Base-by-base conservation (phyloP, 1,139 yeast genomes). In the Magnusiomyces suaveolens region DNA sequence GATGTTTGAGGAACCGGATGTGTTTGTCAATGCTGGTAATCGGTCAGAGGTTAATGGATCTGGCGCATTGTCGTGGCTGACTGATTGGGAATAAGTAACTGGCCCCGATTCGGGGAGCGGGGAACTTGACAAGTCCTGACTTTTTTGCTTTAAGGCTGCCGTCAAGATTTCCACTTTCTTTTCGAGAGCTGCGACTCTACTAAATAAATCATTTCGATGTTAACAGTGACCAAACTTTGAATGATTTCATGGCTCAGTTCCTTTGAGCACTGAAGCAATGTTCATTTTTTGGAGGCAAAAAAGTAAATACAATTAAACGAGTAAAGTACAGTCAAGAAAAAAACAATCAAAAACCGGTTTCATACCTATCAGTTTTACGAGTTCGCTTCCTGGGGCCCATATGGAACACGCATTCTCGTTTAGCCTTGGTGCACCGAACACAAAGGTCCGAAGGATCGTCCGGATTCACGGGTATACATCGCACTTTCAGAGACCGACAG, bases 401-500 rank as follows among this genome's bases (percentile, higher is more conserved):
- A 61, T 86, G 88, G 54, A 85, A 82, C 56, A 82, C 83, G 70
- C 97, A 89, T 39, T 69, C 70, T 56, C 82, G 74, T 47, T 77
- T 75, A 26, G 85, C 75, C 65, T 82, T 86, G 38, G 78, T 60
- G 66, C 97, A 89, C 51, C 96, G 75, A 8, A 78, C 70, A 69
- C 97, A 89, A 0, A 92, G 81, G n/a, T 82, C 79, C 1, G 74
- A 66, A 2, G 83, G 84, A 58, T 80, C 75, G 16, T 70, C 61
- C 0, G 77, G 74, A 64, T 85, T 84, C 1, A 84, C 74, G 0
- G 95, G 94, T 14, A 84, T 81, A 67, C 96, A 88, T 60, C 84
- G 82, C 39, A 87, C 95, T 64, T 88, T 88, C 52, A 87, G 74
- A 0, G 85, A 68, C 63, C 88, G 95, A 66, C 96, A 88, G 54